phyloP scores from a whole-genome alignment of 2,329 filamentous ascomycete genomes.

The Rhynchosporium agropyri region DNA sequence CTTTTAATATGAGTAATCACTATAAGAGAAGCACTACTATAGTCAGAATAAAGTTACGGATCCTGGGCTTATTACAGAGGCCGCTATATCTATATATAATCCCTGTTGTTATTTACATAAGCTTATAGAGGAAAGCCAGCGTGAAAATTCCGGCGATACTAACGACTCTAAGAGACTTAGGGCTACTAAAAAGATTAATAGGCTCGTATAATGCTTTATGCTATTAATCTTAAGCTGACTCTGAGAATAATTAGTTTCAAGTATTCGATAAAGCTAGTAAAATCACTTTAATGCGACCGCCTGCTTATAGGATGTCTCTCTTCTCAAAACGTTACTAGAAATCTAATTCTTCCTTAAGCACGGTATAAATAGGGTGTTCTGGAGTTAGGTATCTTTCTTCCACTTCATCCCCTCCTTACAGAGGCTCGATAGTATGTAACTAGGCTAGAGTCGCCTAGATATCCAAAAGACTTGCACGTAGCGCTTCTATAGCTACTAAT shows the following conservation, averaged over 20 bases:
- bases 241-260: background rate
- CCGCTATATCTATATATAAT: background rate
- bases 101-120: background rate
- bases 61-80: background rate
- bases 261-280: background rate
- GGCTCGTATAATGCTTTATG: conserved; percentile 3
- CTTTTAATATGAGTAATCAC: conserved; percentile 4
- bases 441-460: conserved; percentile 1
- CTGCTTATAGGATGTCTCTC: background rate
- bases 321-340: background rate
- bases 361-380: conserved; percentile 11
- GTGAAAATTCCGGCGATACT: background rate
- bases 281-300: background rate
- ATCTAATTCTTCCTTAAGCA: background rate
- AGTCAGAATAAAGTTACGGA: conserved; percentile 11
- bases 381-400: conserved; percentile 24
- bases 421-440: conserved; percentile 20
- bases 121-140: conserved; percentile 7
- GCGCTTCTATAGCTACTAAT: conserved; percentile 16
- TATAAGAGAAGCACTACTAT: background rate
- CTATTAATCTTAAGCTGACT: background rate
- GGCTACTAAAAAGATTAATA: conserved; percentile 2
- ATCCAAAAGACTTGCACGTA: conserved; percentile 12
- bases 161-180: conserved; percentile 2
- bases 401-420: conserved; percentile 25